A percentile compares a stretch with the other conserved stretches of the same genome.
phyloP scores from a whole-genome alignment of 179 eudicot genomes.

The Corrigiola litoralis region DNA sequence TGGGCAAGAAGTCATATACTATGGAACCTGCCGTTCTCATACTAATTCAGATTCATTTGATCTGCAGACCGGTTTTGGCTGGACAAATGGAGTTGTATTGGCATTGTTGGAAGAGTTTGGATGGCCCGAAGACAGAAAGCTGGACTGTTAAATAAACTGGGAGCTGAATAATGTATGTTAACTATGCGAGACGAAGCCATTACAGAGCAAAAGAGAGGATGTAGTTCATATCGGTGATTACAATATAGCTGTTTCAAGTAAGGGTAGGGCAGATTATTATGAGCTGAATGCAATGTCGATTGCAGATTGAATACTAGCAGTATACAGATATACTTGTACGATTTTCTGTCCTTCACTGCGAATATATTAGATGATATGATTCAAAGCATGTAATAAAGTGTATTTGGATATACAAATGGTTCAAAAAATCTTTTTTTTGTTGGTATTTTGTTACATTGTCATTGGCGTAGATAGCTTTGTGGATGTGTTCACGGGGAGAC shows the following conservation, averaged over 20 bases:
- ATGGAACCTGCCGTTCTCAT: neutral
- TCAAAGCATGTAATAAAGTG: neutral
- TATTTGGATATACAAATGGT: neutral
- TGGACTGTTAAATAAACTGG: constrained; percentile 36
- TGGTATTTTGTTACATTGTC: no score
- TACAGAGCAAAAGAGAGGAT: neutral
- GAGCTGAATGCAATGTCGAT: neutral
- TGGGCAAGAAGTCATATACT: neutral
- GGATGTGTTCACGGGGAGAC: neutral
- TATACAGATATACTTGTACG: no score
- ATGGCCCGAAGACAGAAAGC: constrained; percentile 61
- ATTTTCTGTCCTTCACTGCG: no score
- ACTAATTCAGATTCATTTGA: constrained; percentile 2
- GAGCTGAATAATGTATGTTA: neutral
- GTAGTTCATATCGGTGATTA: neutral
- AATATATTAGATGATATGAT: no score
- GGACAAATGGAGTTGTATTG: constrained; percentile 90
- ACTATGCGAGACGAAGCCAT: neutral
- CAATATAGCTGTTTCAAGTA: neutral
- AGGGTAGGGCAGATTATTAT: neutral
- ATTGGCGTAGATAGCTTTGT: neutral
- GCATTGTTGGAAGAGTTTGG: constrained; percentile 91
- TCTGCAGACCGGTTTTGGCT: constrained; percentile 83
- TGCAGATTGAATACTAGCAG: no score
- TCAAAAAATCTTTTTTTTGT: no score